Conservation (phyloP, 352 stramenopile species). For the Globisporangium megalacanthum region DNA sequence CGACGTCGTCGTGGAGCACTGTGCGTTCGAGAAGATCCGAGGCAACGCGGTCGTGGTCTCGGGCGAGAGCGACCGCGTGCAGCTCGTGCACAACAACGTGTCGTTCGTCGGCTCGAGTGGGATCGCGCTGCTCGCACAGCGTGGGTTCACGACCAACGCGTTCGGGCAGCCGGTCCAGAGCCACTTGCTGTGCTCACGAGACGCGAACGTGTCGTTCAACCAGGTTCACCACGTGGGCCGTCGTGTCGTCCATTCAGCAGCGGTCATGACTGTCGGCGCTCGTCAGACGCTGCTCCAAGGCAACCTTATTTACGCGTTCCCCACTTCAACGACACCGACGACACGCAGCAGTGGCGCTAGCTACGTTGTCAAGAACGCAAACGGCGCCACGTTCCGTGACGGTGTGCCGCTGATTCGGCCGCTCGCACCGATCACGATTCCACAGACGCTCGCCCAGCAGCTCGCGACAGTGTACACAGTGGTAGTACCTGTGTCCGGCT, state of each 20-base stretch:
- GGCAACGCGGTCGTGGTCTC: slow-evolving; percentile 70
- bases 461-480: slow-evolving; percentile 34
- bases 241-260: slow-evolving; percentile 40
- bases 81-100: slow-evolving; percentile 65
- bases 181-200: slow-evolving; percentile 34
- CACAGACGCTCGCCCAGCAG: slow-evolving; percentile 21
- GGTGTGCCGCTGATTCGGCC: slow-evolving; percentile 26
- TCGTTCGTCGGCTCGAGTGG: slow-evolving; percentile 50
- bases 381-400: slow-evolving; percentile 24
- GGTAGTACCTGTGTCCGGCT: slow-evolving; percentile 30
- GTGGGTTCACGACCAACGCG: slow-evolving; percentile 29
- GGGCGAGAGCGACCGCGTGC: slow-evolving; percentile 41
- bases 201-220: slow-evolving; percentile 63
- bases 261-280: slow-evolving; percentile 46
- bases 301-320: slow-evolving; percentile 59
- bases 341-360: slow-evolving; percentile 2
- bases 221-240: slow-evolving; percentile 66
- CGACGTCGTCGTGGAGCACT: slow-evolving; percentile 45
- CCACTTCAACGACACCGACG: slow-evolving; percentile 8
- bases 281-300: slow-evolving; percentile 38
- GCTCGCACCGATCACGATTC: slow-evolving; percentile 15
- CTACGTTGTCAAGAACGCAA: slow-evolving; percentile 45
- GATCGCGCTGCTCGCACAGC: slow-evolving; percentile 39
- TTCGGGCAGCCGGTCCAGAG: slow-evolving; percentile 25
- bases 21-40: slow-evolving; percentile 60